phyloP scores from a whole-genome alignment of 106 monocot species.

The Platanthera zijinensis region DNA sequence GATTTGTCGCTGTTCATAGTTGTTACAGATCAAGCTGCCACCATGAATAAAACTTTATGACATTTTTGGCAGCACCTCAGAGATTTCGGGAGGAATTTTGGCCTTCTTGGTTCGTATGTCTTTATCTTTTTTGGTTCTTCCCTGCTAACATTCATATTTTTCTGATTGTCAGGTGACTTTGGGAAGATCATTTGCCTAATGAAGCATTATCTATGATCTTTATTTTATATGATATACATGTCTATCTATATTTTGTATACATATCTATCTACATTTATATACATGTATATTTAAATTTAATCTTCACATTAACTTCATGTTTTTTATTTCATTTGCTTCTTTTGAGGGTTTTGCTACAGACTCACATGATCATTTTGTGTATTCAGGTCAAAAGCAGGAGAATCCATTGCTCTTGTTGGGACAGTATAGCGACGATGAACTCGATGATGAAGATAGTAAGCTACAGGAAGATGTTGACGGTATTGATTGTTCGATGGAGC shows the following conservation, averaged over 20 bases:
- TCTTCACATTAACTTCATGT: too few relatives aligned
- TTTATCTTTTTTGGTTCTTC: slow-evolving; percentile 80
- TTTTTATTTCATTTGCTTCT: neutral
- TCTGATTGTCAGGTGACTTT: slow-evolving; percentile 35
- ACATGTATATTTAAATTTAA: neutral
- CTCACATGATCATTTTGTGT: slow-evolving; percentile 21
- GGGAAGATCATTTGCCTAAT: slow-evolving; percentile 8
- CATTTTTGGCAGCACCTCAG: slow-evolving; percentile 79
- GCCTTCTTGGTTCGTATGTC: slow-evolving; percentile 92
- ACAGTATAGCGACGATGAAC: slow-evolving; percentile 96
- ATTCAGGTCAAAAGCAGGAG: slow-evolving; percentile 57
- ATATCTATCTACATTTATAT: neutral
- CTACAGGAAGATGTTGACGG: slow-evolving; percentile 24
- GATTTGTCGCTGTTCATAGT: slow-evolving; percentile 48
- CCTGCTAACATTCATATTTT: slow-evolving; percentile 43
- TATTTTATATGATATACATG: slow-evolving; percentile 2
- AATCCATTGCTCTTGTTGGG: slow-evolving; percentile 91
- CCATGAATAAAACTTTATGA: slow-evolving; percentile 57
- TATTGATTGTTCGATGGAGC: slow-evolving; percentile 14
- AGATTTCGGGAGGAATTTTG: slow-evolving; percentile 67
- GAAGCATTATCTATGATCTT: neutral
- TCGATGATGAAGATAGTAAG: slow-evolving; percentile 39
- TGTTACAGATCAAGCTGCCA: slow-evolving; percentile 47
- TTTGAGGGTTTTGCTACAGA: slow-evolving; percentile 7
- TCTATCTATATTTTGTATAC: neutral